These are phyloP conservation scores for Heliocybe sulcata DNA, from an alignment of 1,284 basidiomycete species.

Conservation along the genomic window DNA sequence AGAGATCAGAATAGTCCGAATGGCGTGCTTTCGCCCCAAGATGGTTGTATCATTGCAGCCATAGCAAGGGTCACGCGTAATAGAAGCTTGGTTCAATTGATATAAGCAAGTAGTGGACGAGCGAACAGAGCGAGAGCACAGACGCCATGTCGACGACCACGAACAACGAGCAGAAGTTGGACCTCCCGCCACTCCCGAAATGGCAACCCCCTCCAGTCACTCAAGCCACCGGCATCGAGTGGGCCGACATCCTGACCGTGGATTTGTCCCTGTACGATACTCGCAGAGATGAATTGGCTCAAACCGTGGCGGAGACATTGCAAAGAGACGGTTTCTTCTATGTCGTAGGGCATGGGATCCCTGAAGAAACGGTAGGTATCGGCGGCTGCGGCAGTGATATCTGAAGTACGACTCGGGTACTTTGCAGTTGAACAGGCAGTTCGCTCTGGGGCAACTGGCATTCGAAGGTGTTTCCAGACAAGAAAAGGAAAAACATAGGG, in stretches of 20 bases:
- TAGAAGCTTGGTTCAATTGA: no score
- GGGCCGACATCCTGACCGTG: constrained; percentile 30
- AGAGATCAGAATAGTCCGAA: no score
- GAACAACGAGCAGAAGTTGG: no score
- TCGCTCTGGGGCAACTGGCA: constrained; percentile 26
- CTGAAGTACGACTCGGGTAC: background rate
- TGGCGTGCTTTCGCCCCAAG: no score
- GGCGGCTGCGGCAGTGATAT: background rate
- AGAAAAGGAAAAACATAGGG: constrained; percentile 26
- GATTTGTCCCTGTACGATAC: constrained; percentile 26
- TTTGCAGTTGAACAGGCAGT: constrained; percentile 21
- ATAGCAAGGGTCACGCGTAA: no score
- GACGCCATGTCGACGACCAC: no score
- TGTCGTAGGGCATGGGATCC: constrained; percentile 26
- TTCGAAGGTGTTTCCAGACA: constrained; percentile 26
- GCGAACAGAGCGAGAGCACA: no score
- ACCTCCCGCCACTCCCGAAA: constrained; percentile 5
- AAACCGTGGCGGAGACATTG: constrained; percentile 23
- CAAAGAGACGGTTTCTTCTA: constrained; percentile 30
- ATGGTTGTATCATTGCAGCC: no score
- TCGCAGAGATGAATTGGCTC: constrained; percentile 19
- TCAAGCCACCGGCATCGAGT: constrained; percentile 19
- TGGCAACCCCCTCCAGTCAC: constrained; percentile 20
- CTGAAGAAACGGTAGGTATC: constrained; percentile 18
- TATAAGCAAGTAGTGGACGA: no score